These are phyloP conservation scores for Plasmodium ovale DNA, from an alignment of 169 alveolate genomes.

Conservation along the genomic window DNA sequence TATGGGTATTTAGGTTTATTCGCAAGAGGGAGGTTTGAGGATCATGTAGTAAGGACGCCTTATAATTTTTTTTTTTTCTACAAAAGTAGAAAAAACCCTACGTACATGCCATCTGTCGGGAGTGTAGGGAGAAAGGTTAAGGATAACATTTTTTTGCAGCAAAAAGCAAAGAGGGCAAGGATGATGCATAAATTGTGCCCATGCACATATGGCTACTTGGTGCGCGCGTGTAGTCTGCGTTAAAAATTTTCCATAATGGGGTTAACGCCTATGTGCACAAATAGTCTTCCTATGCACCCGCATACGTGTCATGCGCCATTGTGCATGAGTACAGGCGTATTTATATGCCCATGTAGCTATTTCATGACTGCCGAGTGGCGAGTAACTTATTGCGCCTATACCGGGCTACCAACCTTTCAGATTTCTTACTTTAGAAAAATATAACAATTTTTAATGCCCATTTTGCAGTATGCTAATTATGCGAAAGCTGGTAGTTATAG, in stretches of 20 bases:
- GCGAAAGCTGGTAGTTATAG: slow-evolving; percentile 55
- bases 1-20: slow-evolving; percentile 72
- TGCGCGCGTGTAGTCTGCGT: too few relatives aligned
- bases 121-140: slow-evolving; percentile 59
- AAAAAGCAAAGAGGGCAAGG: background rate
- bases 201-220: background rate
- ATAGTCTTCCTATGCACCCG: too few relatives aligned
- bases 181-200: background rate
- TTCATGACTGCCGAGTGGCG: too few relatives aligned
- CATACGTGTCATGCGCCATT: too few relatives aligned
- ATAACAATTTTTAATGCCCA: too few relatives aligned
- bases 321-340: background rate
- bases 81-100: slow-evolving; percentile 50
- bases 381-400: too few relatives aligned
- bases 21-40: slow-evolving; percentile 55
- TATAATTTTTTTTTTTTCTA: slow-evolving; percentile 54
- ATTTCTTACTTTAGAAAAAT: background rate
- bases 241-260: too few relatives aligned
- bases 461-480: slow-evolving; percentile 78
- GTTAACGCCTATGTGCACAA: too few relatives aligned
- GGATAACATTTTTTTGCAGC: background rate
- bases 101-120: slow-evolving; percentile 50
- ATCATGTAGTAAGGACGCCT: slow-evolving; percentile 68
- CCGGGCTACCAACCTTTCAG: too few relatives aligned
- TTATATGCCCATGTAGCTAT: background rate